Evolutionary conservation across 768 basidiomycete genomes (phyloP).

Genomic region (Pleurotus sapidus): DNA sequence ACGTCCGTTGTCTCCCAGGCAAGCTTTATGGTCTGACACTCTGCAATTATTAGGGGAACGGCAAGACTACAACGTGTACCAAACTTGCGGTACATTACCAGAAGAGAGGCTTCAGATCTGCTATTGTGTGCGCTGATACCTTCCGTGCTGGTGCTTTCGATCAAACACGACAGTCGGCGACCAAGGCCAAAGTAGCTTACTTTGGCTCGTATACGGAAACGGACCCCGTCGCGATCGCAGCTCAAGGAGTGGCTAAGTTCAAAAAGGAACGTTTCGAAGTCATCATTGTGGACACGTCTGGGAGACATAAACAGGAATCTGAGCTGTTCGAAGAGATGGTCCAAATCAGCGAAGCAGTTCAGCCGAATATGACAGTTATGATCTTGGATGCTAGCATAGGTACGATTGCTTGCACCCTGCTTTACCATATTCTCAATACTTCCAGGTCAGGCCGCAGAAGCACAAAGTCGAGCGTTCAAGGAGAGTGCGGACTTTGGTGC

Average conservation of each 20-base stretch:
- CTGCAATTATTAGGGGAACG: constrained; percentile 69
- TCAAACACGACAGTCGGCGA: constrained; percentile 97
- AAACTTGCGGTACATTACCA: constrained; percentile 98
- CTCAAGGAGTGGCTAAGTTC: constrained; percentile 94
- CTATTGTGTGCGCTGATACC: constrained; percentile 97
- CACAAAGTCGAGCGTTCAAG: constrained; percentile 95
- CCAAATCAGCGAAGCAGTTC: constrained; percentile 90
- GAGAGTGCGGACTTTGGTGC: constrained; percentile 97
- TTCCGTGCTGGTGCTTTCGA: constrained; percentile 99
- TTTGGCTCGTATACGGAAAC: constrained; percentile 99
- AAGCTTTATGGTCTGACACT: background rate
- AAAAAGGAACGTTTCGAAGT: constrained; percentile 98
- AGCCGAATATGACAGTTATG: constrained; percentile 94
- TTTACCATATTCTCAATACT: background rate
- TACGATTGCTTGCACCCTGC: constrained; percentile 18
- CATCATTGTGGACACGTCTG: constrained; percentile 98
- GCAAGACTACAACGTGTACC: constrained; percentile 99
- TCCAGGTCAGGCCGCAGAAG: constrained; percentile 93
- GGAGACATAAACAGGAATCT: constrained; percentile 94
- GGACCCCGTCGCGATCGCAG: constrained; percentile 93
- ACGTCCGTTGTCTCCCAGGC: constrained; percentile 15
- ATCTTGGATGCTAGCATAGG: constrained; percentile 97
- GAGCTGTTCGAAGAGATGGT: constrained; percentile 99
- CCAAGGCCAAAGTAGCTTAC: constrained; percentile 98
- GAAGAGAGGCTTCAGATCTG: constrained; percentile 93